Evolutionary conservation across 2,329 filamentous ascomycete genomes (phyloP).

Genomic region (Fonsecaea multimorphosa): DNA sequence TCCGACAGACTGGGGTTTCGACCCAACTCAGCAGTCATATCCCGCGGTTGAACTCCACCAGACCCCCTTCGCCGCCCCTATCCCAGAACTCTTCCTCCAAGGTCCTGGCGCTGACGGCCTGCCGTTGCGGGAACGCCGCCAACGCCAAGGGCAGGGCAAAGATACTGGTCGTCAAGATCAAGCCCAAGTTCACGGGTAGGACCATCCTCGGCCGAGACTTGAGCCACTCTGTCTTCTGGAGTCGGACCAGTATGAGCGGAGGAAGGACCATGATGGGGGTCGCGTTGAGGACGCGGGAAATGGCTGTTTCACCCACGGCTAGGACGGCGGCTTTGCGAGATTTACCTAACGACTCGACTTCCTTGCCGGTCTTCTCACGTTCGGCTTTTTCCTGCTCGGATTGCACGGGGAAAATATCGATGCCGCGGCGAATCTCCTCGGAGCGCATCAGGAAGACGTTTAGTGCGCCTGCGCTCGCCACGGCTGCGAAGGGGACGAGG

Average conservation of each 20-base stretch:
- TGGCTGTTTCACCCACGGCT: conserved; percentile 89
- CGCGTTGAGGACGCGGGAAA: conserved; percentile 89
- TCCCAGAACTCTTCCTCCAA: conserved; percentile 88
- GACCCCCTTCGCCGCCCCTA: conserved; percentile 75
- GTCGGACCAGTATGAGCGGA: conserved; percentile 79
- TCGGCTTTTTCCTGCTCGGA: conserved; percentile 70
- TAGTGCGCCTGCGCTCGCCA: conserved; percentile 85
- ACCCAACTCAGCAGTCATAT: conserved; percentile 63
- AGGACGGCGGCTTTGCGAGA: conserved; percentile 85
- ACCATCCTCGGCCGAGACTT: conserved; percentile 76
- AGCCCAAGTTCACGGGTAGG: conserved; percentile 79
- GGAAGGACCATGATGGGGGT: conserved; percentile 98
- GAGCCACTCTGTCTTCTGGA: conserved; percentile 86
- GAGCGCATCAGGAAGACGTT: conserved; percentile 98
- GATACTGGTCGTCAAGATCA: conserved; percentile 86
- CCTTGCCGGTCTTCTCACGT: conserved; percentile 68
- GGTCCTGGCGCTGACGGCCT: conserved; percentile 75
- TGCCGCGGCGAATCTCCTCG: conserved; percentile 91
- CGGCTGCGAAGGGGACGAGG: conserved; percentile 95
- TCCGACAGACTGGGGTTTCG: no score
- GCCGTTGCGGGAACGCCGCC: conserved; percentile 89
- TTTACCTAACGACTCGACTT: conserved; percentile 77
- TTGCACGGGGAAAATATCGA: conserved; percentile 86
- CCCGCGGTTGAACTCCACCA: conserved; percentile 96
- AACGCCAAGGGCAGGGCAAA: conserved; percentile 88